Percentiles rank a stretch among this genome's conserved stretches.
These are phyloP conservation scores for Azolla pinnata DNA, from an alignment of 75 land plant species.

Conservation along the genomic window DNA sequence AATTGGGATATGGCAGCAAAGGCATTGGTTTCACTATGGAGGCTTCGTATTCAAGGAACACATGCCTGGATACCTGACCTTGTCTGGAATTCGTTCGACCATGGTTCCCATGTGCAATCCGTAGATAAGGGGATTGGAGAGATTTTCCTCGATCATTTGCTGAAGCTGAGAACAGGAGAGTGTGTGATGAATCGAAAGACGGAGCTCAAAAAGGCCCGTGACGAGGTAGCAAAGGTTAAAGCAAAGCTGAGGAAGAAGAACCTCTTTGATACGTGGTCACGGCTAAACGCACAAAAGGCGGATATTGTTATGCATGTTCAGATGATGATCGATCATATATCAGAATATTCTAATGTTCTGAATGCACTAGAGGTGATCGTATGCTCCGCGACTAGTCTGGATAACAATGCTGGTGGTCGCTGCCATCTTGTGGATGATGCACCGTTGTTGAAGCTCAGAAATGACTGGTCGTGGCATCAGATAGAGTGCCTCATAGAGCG, in stretches of 20 bases:
- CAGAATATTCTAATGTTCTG: slow-evolving; percentile 44
- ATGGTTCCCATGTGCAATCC: not conserved
- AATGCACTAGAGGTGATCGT: slow-evolving; percentile 16
- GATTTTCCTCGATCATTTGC: slow-evolving; percentile 2
- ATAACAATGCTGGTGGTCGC: not conserved
- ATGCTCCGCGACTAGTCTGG: not conserved
- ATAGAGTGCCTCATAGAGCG: slow-evolving; percentile 29
- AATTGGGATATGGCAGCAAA: slow-evolving; percentile 25
- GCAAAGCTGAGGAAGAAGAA: not conserved
- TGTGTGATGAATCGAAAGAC: not conserved
- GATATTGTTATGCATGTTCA: slow-evolving; percentile 22
- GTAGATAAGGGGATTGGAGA: not conserved
- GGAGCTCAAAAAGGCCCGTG: slow-evolving; percentile 16
- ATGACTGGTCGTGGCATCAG: slow-evolving; percentile 26
- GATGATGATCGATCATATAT: slow-evolving; percentile 19
- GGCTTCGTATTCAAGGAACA: slow-evolving; percentile 19
- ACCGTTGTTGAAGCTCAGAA: slow-evolving; percentile 15
- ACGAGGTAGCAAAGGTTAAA: slow-evolving; percentile 8
- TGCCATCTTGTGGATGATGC: not conserved
- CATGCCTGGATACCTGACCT: slow-evolving; percentile 11
- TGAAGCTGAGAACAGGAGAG: slow-evolving; percentile 1
- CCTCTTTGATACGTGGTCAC: not conserved
- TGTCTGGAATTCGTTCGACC: not conserved
- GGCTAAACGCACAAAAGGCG: slow-evolving; percentile 19
- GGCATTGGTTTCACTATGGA: slow-evolving; percentile 30